phyloP scores from a whole-genome alignment of 2,329 filamentous ascomycete species.

The Botryotinia globosa region DNA sequence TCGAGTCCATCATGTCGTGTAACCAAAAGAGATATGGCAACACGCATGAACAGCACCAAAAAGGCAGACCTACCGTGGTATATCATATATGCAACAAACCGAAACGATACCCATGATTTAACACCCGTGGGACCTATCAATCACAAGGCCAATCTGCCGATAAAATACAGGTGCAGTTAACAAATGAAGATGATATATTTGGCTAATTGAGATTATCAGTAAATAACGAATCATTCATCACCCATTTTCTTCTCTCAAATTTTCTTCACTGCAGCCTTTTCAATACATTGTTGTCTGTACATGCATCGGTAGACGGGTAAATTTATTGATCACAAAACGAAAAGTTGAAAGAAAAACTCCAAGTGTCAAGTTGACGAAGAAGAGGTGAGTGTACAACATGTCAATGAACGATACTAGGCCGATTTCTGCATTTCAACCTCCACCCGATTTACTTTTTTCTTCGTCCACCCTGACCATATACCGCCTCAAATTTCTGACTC shows the following conservation, averaged over 20 bases:
- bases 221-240: background rate
- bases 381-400: no score
- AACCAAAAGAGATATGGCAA: background rate
- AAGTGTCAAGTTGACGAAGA: no score
- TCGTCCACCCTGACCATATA: background rate
- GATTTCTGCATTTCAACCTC: background rate
- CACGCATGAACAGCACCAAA: constrained; percentile 5
- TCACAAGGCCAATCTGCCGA: constrained; percentile 1
- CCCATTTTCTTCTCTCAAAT: background rate
- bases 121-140: constrained; percentile 10
- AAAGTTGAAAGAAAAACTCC: background rate
- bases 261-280: background rate
- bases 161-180: background rate
- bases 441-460: background rate
- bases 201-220: background rate
- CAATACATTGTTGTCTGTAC: background rate
- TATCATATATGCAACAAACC: background rate
- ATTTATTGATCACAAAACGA: constrained; percentile 1
- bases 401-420: background rate
- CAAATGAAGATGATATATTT: background rate
- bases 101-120: background rate
- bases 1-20: constrained; percentile 9
- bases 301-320: background rate
- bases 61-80: background rate
- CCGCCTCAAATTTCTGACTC: background rate